phyloP scores from a whole-genome alignment of 2,329 filamentous ascomycete genomes.

The Monilinia aucupariae region DNA sequence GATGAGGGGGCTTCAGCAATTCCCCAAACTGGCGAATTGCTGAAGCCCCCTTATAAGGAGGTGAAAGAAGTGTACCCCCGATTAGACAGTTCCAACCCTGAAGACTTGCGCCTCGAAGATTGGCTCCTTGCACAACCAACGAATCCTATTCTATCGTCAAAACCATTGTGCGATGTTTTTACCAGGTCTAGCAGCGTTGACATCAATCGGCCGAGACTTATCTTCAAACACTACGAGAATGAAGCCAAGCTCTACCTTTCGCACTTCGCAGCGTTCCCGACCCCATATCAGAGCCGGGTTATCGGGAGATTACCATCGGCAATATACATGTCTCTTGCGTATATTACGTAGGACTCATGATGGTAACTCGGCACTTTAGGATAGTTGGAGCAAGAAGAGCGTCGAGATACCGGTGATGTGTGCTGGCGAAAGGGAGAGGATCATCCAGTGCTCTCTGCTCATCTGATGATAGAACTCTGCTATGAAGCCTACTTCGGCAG shows the following conservation, averaged over 20 bases:
- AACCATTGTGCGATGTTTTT: neutral
- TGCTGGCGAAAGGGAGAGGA: neutral
- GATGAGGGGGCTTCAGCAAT: no score
- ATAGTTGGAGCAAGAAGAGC: neutral
- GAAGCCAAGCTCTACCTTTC: constrained; percentile 6
- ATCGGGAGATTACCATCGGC: neutral
- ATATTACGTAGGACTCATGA: constrained; percentile 5
- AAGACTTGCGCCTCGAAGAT: neutral
- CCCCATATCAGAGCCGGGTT: neutral
- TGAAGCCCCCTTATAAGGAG: no score
- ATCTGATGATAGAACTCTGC: neutral
- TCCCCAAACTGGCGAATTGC: no score
- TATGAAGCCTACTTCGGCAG: neutral
- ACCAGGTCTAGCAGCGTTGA: neutral
- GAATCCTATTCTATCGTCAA: constrained; percentile 9
- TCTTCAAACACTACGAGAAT: constrained; percentile 5
- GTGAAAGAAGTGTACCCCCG: no score
- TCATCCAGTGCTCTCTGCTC: constrained; percentile 1
- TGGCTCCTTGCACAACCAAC: neutral
- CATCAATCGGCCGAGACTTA: constrained; percentile 5
- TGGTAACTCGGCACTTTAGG: constrained; percentile 7
- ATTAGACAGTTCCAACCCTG: neutral
- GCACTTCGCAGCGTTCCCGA: constrained; percentile 1
- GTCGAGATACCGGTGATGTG: neutral
- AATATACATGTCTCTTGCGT: constrained; percentile 9